These are phyloP conservation scores for Phlyctochytrium bullatum DNA, from an alignment of 192 early-diverging fungal species.

Conservation along the genomic window DNA sequence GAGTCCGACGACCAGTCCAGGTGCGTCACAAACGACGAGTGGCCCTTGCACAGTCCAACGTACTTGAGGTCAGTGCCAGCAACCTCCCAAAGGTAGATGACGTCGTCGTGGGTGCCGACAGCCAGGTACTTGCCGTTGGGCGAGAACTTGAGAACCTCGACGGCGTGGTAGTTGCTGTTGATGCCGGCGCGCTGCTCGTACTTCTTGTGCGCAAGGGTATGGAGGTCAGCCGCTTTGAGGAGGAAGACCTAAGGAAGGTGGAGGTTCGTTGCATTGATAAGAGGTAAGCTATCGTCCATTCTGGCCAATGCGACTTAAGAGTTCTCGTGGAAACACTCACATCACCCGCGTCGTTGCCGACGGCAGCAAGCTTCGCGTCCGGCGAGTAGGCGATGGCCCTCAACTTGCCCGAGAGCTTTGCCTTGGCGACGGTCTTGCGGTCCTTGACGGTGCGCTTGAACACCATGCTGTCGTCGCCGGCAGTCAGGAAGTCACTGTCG, in stretches of 20 bases:
- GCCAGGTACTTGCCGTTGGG: constrained; percentile 30
- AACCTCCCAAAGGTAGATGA: constrained; percentile 19
- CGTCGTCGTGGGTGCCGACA: constrained; percentile 18
- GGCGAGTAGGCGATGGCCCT: constrained; percentile 14
- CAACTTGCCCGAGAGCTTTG: constrained; percentile 21
- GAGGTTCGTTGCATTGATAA: background rate
- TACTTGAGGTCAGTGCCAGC: constrained; percentile 18
- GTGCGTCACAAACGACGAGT: constrained; percentile 14
- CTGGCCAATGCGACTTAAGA: too few species aligned
- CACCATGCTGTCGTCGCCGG: constrained; percentile 18
- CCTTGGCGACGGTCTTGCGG: constrained; percentile 12
- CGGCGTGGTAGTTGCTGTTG: constrained; percentile 15
- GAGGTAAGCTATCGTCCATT: constrained; percentile 4
- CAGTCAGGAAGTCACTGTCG: constrained; percentile 15
- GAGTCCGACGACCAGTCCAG: constrained; percentile 21
- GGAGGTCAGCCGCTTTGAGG: constrained; percentile 17
- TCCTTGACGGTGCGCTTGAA: constrained; percentile 8
- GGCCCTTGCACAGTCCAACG: constrained; percentile 12
- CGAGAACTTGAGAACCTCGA: constrained; percentile 25
- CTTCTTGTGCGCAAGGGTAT: constrained; percentile 14
- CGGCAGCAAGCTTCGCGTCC: constrained; percentile 20
- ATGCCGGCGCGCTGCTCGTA: constrained; percentile 18
- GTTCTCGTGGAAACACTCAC: too few species aligned
- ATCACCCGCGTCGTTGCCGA: constrained; percentile 27
- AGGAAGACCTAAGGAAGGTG: constrained; percentile 20